Evolutionary conservation across 2,329 filamentous ascomycete species (phyloP), one percentile per base, ranked within the genome.

Genomic region (Sporothrix protearum): DNA sequence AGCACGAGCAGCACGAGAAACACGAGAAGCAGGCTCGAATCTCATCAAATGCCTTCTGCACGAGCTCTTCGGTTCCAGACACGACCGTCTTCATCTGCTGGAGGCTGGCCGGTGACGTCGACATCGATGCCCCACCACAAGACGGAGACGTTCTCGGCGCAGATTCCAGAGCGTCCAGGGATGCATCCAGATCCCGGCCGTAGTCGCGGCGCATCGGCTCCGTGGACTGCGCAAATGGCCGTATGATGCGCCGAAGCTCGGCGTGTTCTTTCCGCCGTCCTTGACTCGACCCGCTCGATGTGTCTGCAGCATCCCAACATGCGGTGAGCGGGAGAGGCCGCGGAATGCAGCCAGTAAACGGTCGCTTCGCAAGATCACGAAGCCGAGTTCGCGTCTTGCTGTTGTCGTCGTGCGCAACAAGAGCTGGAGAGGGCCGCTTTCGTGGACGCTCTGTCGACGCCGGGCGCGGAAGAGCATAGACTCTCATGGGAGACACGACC

Each of bases 171-270:
- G 75, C 74, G 5, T n/a, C 49, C 1, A 78, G 42, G 53, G 76
- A 77, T 19, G 73, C 71, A n/a, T 57, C 53, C n/a, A 79, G 67
- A 33, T 78, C 78, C 1, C n/a, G 3, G 2, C 71, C 74, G 25
- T 75, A 75, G 9, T 16, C 22, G 12, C 55, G 53, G 16, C 76
- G 73, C 33, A 76, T 6, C 1, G 42, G 49, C 0, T 69, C 73
- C 3, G 72, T 30, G 0, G 79, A 81, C 5, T 74, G 70, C 1
- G 72, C 69, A 9, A 83, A 74, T 0, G 59, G 47, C 7, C 73
- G 55, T 12, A 83, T 75, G 47, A 84, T 82, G 3, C 74, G n/a
- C 19, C 70, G 74, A 14, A 81, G 74, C 71, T 80, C 78, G 14
- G 5, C 42, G 12, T 47, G 42, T 14, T 28, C 25, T 2, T 28